Evolutionary conservation across 1,139 yeast genomes (phyloP).

Genomic region (Diutina ranongensis): DNA sequence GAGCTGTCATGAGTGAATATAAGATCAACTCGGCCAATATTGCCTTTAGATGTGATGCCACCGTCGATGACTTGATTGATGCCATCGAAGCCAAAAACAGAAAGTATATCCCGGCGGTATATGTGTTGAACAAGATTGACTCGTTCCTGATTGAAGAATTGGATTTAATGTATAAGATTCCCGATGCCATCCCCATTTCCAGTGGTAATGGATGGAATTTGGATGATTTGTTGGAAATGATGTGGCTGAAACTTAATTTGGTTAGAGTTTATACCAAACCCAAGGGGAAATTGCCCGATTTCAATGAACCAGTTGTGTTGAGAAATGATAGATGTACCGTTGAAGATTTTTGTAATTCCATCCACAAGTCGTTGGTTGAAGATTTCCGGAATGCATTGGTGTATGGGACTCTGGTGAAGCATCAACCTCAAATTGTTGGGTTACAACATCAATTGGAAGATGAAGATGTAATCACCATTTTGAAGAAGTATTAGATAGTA

Average conservation of each 20-base stretch:
- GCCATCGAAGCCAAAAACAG: conserved; percentile 86
- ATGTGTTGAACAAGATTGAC: conserved; percentile 90
- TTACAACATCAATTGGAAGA: conserved; percentile 72
- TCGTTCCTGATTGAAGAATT: conserved; percentile 89
- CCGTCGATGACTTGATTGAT: conserved; percentile 90
- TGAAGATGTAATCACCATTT: conserved; percentile 93
- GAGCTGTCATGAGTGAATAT: conserved; percentile 94
- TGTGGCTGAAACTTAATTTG: conserved; percentile 87
- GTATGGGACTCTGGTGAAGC: conserved; percentile 87
- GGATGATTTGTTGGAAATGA: conserved; percentile 82
- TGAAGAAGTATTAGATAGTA: too few species aligned
- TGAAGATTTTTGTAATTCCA: conserved; percentile 93
- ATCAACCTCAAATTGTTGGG: conserved; percentile 97
- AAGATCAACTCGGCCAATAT: conserved; percentile 94
- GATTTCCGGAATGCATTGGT: conserved; percentile 91
- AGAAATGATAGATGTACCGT: conserved; percentile 74
- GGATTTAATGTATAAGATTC: conserved; percentile 79
- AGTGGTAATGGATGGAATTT: conserved; percentile 95
- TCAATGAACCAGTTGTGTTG: conserved; percentile 86
- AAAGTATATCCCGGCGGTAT: conserved; percentile 88
- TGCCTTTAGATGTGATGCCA: conserved; percentile 93
- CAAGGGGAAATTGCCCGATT: conserved; percentile 89
- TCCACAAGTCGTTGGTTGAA: conserved; percentile 86
- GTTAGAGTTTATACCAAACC: conserved; percentile 97
- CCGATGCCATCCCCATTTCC: conserved; percentile 93